Base-by-base conservation (phyloP, 176 grass and related monocot species). In the Ampelocalamus luodianensis region DNA sequence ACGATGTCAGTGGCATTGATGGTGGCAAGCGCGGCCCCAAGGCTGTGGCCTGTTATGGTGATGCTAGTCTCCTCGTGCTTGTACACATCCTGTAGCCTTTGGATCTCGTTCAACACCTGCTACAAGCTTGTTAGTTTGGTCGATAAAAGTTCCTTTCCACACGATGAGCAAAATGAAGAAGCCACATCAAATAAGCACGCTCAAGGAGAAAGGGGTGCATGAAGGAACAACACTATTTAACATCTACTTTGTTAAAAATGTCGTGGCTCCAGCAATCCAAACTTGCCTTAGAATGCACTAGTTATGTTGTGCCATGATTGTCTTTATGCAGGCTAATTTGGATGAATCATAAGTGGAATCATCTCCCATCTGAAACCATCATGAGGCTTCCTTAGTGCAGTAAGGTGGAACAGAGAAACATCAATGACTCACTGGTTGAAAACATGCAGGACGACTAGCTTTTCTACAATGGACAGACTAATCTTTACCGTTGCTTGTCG, bases 41-140 rank as follows among this genome's bases (percentile, higher is more conserved):
- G 91, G 74, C 96, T 99, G 88, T 99, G 96, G 2, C 96, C 96
- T 61, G 96, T 96, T 72, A 99, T 38, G 32, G 93, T 89, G 82
- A 99, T 94, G 88, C 91, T 96, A 9, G 86, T 91, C 81, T 95
- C 91, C 78, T 94, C 91, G 44, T 85, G 75, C 34, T 95, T 84
- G 88, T 92, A 94, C 46, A 88, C 17, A 54, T 94, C 90, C 6
- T 86, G 87, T 51, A 99, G 50, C 80, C 85, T 83, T 79, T 74
- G 18, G 20, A 99, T 68, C 83, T 99, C 96, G 7, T 90, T 76
- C 86, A 94, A 72, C 3, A 94, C 96, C 93, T 99, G 85, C 70
- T 64, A 81, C 16, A 80, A 76, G 71, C 34, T 72, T 80, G 66
- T 68, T 68, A 79, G 68, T 75, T 74, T 66, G 40, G 83, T 62